Base-by-base conservation (phyloP, 768 basidiomycete genomes). In the Hypsizygus marmoreus region DNA sequence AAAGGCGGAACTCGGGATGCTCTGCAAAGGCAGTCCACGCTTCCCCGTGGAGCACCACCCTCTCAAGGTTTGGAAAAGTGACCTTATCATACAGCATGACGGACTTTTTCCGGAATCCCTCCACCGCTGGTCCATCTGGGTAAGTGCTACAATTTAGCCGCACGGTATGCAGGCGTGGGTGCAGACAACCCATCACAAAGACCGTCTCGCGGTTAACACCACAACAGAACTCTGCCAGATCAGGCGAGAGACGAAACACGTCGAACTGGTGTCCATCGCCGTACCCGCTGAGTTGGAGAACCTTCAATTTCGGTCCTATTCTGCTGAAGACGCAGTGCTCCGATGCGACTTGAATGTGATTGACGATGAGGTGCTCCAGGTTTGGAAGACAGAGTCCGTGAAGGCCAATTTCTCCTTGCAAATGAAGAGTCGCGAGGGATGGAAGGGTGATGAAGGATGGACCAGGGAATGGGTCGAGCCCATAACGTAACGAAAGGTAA, bases 21-120 rank as follows among this genome's bases (percentile, higher is more conserved):
- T 34, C 10, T 12, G 20, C 11, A 23, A 34, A 43, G n/a, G 9
- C 24, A n/a, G 29, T 6, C 31, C 31, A 43, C 14, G 23, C 37
- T 14, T 43, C 4, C 14, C 42, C 42, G 24, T 43, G 42, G 6
- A 43, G 31, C 4, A 43, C 28, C 4, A 43, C 23, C 33, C 42
- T 32, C 32, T 43, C 32, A 6, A 34, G 31, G 9, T 29, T 23
- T 14, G 41, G 41, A 13, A 33, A 34, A 7, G 42, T 22, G 4
- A 32, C 34, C 9, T 22, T 24, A 4, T 33, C 25, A 24, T 43
- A 43, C 17, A 43, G 31, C 42, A 43, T 24, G 13, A 34, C 31
- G 17, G 42, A 43, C 28, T 43, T 43, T 14, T 34, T 43, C 32
- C 23, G 17, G 31, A 43, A 43, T 7, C 42, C 42, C 3, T 30